Base-by-base conservation (phyloP, 352 stramenopile species). In the Pythium coloratum region DNA sequence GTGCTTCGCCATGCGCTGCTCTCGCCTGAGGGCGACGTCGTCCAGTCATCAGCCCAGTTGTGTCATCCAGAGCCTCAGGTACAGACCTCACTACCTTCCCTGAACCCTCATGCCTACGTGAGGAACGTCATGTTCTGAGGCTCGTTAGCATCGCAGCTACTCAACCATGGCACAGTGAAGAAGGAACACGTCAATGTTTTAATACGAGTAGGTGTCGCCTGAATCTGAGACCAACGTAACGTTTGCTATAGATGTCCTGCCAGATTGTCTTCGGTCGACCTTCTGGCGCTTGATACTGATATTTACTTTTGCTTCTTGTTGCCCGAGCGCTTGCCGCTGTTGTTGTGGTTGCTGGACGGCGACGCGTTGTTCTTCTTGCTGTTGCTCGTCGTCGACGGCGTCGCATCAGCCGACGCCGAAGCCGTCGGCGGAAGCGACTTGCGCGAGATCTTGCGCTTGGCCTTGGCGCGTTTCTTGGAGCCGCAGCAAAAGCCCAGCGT, bases 401-500 rank as follows among this genome's bases (percentile, higher is more conserved):
- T 56, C 36, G 64, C 34, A 12, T 50, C 56, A 6, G 65, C 44
- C 34, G 20, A 24, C 20, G 20, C 20, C 20, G 20, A 24, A 24
- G 57, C 28, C 6, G 49, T 28, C 10, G 55, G 28, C 14, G 64
- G 40, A 13, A 63, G n/a, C 13, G 49, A 20, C 70, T 76, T 77
- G 46, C 70, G 69, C 50, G 71, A 69, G 38, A 36, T 42, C 69
- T 91, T 89, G 40, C 74, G 80, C 68, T 87, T 90, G 55, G 38
- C 61, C 59, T 82, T 81, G 54, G 51, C 75, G 42, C 76, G 73
- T 59, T 90, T 85, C n/a, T 66, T 75, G 10, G 69, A 24, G 14
- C 78, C 68, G 61, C 77, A 91, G 82, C 82, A 92, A 58, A 83
- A 72, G 42, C 84, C 84, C 56, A 77, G 75, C 30, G 82, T 89